A percentile compares a stretch with the other conserved stretches of the same genome.
phyloP scores from a whole-genome alignment of 208 protist species.

The Crithidia thermophila region DNA sequence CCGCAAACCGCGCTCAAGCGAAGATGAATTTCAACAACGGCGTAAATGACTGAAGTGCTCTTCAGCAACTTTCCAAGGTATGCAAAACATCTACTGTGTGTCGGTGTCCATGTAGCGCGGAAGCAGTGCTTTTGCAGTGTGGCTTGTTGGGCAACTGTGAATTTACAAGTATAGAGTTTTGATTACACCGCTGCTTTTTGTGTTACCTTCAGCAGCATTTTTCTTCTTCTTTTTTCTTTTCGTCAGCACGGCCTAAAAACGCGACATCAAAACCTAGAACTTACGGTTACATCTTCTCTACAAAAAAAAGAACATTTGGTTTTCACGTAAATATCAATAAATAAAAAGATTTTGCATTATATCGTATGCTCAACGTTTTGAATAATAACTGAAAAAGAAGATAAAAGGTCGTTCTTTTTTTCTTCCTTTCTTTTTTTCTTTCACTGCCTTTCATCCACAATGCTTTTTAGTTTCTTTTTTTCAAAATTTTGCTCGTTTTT shows the following conservation, averaged over 20 bases:
- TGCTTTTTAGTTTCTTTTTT: not conserved
- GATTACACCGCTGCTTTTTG: not conserved
- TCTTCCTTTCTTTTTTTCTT: constrained; percentile 10
- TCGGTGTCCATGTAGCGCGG: too few relatives aligned
- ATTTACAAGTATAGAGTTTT: too few relatives aligned
- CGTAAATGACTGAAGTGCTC: too few relatives aligned
- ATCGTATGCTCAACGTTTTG: not conserved
- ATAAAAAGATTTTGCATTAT: not conserved
- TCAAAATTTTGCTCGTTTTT: too few relatives aligned
- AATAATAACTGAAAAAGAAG: not conserved
- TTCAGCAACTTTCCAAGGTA: too few relatives aligned
- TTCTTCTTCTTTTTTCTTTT: not conserved
- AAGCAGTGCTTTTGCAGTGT: too few relatives aligned
- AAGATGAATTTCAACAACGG: too few relatives aligned
- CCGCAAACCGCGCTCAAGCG: too few relatives aligned
- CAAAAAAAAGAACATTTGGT: not conserved
- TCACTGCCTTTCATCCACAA: not conserved
- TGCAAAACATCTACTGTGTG: too few relatives aligned
- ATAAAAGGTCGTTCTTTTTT: not conserved
- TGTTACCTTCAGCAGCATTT: not conserved
- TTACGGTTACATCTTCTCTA: not conserved
- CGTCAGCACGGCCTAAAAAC: too few relatives aligned
- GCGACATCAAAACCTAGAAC: too few relatives aligned
- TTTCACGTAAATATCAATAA: not conserved
- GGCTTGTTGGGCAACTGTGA: too few relatives aligned